A percentile compares a stretch with the other conserved stretches of the same genome.
These are phyloP conservation scores for Suhomyces sp. DNA, from an alignment of 805 yeast genomes.

Conservation along the genomic window DNA sequence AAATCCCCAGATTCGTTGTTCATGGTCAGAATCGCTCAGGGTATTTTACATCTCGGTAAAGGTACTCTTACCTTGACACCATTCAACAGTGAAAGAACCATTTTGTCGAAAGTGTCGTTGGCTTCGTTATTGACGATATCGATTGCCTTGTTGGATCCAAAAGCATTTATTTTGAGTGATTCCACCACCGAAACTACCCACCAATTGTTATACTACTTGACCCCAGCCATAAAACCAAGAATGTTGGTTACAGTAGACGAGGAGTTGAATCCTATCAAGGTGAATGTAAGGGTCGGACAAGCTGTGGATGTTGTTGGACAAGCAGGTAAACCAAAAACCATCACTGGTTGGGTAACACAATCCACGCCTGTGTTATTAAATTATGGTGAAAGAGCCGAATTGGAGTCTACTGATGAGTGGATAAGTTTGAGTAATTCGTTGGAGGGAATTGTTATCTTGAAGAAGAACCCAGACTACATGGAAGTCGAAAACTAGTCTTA, in stretches of 20 bases:
- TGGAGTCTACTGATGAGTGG: conserved; percentile 87
- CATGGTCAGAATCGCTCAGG: conserved; percentile 93
- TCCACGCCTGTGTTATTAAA: conserved; percentile 94
- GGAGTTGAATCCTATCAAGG: conserved; percentile 85
- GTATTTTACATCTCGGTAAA: conserved; percentile 91
- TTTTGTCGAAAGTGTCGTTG: conserved; percentile 81
- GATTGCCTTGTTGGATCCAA: conserved; percentile 83
- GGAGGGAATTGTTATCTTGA: conserved; percentile 91
- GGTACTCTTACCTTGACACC: conserved; percentile 91
- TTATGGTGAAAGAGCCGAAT: conserved; percentile 93
- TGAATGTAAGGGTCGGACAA: conserved; percentile 96
- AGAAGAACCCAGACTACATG: conserved; percentile 82
- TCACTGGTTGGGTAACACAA: conserved; percentile 99
- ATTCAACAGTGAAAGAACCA: conserved; percentile 83
- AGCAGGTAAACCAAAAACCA: conserved; percentile 98
- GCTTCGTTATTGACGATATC: conserved; percentile 86
- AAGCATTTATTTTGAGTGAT: conserved; percentile 71
- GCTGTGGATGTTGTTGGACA: conserved; percentile 99
- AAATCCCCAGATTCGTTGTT: conserved; percentile 88
- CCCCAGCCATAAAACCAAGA: conserved; percentile 89
- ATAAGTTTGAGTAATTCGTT: conserved; percentile 73
- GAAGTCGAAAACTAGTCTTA: conserved; percentile 44
- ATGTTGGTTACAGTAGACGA: conserved; percentile 92
- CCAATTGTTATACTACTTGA: conserved; percentile 76
- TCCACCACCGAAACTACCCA: conserved; percentile 51